Evolutionary conservation across 73 alveolate genomes (phyloP).

Genomic region (Paramecium sonneborni): DNA sequence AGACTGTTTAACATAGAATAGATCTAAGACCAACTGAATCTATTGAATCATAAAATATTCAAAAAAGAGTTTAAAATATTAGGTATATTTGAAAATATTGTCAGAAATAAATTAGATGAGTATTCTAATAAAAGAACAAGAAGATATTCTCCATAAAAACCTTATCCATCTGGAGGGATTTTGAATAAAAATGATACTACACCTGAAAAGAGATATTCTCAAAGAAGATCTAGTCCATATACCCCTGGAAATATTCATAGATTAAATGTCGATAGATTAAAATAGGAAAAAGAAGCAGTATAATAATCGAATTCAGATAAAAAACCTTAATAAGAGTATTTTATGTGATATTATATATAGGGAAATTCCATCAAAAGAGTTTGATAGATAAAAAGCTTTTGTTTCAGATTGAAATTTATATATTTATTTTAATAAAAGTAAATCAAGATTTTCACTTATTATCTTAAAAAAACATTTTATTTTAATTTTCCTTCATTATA

Average conservation of each 20-base stretch:
- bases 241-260: slow-evolving; percentile 16
- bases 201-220: neutral
- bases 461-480: neutral
- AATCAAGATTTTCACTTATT: neutral
- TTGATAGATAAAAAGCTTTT: slow-evolving; percentile 6
- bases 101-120: neutral
- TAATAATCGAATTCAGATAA: neutral
- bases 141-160: neutral
- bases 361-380: neutral
- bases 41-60: neutral
- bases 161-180: neutral
- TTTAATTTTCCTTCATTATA: neutral
- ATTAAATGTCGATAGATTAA: neutral
- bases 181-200: neutral
- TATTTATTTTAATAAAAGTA: neutral
- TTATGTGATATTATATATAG: neutral
- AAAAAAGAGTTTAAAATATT: slow-evolving; percentile 15
- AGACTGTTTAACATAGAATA: neutral
- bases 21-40: neutral
- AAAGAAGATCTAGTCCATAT: slow-evolving; percentile 18
- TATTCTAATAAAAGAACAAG: neutral
- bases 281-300: neutral
- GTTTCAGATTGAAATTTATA: neutral
- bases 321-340: neutral
- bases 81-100: neutral